Conservation (phyloP, 805 yeast genomes). For the Schizosaccharomyces cryophilus region DNA sequence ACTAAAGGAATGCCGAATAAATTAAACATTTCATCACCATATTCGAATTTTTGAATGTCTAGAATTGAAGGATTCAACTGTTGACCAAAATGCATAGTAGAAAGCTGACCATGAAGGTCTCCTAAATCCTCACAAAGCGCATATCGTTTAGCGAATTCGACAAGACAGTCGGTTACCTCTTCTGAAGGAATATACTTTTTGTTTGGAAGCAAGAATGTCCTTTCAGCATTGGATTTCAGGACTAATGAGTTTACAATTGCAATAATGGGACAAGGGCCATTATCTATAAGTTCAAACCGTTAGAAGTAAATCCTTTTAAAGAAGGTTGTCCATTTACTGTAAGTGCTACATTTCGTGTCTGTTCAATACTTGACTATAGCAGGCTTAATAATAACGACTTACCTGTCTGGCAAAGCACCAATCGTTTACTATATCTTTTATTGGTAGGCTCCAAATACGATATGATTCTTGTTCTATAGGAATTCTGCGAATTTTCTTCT, state of each 20-base stretch:
- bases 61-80: not conserved
- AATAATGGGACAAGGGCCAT: slow-evolving; percentile 1
- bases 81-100: not conserved
- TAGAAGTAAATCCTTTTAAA: not conserved
- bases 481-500: not conserved
- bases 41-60: not conserved
- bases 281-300: not conserved
- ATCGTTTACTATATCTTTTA: not conserved
- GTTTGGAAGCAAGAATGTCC: not conserved
- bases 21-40: not conserved
- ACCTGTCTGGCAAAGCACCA: not conserved
- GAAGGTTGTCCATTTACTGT: not conserved
- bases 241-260: not conserved
- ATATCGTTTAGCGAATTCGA: not conserved
- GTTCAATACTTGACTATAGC: too few relatives aligned
- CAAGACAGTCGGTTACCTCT: not conserved
- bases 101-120: slow-evolving; percentile 13
- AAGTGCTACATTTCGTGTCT: not conserved
- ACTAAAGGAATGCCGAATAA: not conserved
- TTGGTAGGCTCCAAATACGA: not conserved
- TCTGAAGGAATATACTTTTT: not conserved
- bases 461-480: not conserved
- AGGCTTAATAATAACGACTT: not conserved
- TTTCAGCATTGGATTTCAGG: not conserved
- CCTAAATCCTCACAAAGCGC: not conserved